Conservation (phyloP, 1,284 basidiomycete species). For the Pseudozyma sp. region DNA sequence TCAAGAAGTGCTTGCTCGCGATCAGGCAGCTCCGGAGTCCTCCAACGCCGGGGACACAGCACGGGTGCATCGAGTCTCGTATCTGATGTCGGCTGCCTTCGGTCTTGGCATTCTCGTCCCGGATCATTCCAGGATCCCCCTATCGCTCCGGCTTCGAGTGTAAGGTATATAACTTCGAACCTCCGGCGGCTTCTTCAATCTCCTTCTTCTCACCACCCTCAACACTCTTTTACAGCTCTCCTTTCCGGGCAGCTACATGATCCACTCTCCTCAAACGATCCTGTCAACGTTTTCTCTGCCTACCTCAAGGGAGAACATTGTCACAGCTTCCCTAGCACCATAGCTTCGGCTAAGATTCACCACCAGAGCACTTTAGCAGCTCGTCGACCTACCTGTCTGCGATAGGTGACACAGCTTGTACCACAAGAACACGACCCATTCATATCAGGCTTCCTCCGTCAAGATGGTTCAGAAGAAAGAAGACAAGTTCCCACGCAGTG, state of each 20-base stretch:
- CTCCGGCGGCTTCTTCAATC: slow-evolving; percentile 44
- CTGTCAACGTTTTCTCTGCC: background rate
- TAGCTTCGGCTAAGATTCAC: too few relatives aligned
- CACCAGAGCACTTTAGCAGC: background rate
- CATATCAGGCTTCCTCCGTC: background rate
- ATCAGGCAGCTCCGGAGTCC: slow-evolving; percentile 8
- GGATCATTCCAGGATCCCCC: slow-evolving; percentile 8
- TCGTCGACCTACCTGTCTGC: slow-evolving; percentile 41
- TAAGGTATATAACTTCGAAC: slow-evolving; percentile 35
- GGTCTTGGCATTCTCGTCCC: slow-evolving; percentile 30
- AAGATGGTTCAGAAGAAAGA: slow-evolving; percentile 41
- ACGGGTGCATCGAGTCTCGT: slow-evolving; percentile 6
- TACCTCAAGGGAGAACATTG: background rate
- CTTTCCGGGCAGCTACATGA: background rate
- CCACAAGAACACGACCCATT: background rate
- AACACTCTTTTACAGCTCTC: slow-evolving; percentile 3
- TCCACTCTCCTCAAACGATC: background rate
- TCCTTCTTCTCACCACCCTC: slow-evolving; percentile 23
- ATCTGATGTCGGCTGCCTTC: slow-evolving; percentile 23
- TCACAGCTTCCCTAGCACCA: background rate
- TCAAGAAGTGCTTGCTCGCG: slow-evolving; percentile 17
- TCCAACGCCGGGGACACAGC: background rate
- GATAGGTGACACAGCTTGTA: slow-evolving; percentile 27
- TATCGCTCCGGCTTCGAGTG: slow-evolving; percentile 1
- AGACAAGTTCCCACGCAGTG: slow-evolving; percentile 44